A percentile compares a stretch with the other conserved stretches of the same genome.
phyloP scores from a whole-genome alignment of 169 alveolate genomes.

The Eimeria zaria region DNA sequence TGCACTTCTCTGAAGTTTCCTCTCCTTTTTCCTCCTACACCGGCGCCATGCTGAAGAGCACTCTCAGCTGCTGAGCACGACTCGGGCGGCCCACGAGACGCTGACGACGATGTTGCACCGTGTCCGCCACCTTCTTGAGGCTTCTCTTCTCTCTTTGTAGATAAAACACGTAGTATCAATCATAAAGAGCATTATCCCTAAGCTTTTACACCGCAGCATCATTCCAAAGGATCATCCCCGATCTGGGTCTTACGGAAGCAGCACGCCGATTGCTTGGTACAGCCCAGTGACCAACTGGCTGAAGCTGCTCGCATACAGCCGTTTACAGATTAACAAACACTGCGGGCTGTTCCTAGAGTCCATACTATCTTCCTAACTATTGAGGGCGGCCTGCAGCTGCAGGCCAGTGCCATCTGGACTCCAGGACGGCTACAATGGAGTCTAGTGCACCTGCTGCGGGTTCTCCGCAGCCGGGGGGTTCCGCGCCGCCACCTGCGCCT shows the following conservation, averaged over 20 bases:
- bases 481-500: background rate
- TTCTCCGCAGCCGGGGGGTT: background rate
- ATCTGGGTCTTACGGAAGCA: background rate
- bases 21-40: background rate
- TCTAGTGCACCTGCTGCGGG: background rate
- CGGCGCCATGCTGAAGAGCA: background rate
- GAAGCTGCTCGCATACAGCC: background rate
- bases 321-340: background rate
- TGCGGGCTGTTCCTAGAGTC: background rate
- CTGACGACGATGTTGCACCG: background rate
- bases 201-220: background rate
- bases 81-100: background rate
- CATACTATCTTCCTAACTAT: background rate
- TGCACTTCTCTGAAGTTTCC: background rate
- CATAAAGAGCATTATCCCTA: background rate
- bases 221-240: background rate
- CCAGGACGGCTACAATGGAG: background rate
- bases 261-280: background rate
- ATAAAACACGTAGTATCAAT: background rate
- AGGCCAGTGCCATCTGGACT: background rate
- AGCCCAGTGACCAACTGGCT: background rate
- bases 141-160: background rate
- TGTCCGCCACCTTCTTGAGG: background rate
- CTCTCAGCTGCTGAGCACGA: background rate
- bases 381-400: background rate